Conservation (phyloP, 1,139 yeast genomes). For the Pneumocystis oryctolagi region DNA sequence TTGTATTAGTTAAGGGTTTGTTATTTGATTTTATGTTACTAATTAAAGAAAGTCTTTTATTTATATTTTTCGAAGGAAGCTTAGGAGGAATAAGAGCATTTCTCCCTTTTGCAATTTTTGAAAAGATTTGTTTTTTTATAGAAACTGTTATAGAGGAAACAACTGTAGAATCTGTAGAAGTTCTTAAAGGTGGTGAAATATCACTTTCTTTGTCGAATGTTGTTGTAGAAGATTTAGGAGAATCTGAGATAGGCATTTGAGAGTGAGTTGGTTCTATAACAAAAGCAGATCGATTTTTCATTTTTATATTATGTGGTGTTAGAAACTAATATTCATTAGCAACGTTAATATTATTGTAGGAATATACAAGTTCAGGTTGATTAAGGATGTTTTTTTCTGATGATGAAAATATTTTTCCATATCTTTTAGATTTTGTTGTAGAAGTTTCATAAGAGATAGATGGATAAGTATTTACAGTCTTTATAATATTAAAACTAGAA, state of each 20-base stretch:
- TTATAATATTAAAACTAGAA: background rate
- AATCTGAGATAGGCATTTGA: background rate
- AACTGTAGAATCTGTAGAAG: background rate
- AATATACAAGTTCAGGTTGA: background rate
- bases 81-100: slow-evolving; percentile 1
- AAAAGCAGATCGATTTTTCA: background rate
- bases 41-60: background rate
- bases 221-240: background rate
- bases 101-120: slow-evolving; percentile 1
- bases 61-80: background rate
- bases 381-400: background rate
- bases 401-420: background rate
- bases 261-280: background rate
- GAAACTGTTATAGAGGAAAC: background rate
- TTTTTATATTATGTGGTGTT: background rate
- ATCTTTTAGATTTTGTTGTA: background rate
- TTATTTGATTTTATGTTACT: too few relatives aligned
- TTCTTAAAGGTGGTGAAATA: background rate
- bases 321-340: background rate
- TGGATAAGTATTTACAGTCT: background rate
- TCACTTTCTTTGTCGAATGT: background rate
- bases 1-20: background rate
- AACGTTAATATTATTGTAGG: background rate
- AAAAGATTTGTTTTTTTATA: background rate
- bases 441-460: background rate